These are phyloP conservation scores for Parachlorella kessleri DNA, from an alignment of 139 green algal species.

Conservation along the genomic window DNA sequence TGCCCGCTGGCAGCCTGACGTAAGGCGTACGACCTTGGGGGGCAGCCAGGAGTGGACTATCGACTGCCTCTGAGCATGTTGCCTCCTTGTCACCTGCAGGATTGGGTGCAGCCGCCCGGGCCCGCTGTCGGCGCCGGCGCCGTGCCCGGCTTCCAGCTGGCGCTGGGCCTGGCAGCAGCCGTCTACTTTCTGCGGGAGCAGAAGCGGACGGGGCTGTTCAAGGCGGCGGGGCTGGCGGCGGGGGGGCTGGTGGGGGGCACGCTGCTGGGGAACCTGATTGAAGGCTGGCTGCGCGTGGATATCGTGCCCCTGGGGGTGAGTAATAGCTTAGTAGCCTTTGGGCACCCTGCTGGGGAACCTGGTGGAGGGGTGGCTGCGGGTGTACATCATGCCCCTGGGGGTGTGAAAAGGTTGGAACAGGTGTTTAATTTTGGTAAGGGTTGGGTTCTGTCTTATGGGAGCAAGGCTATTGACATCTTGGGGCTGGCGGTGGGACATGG, in stretches of 20 bases:
- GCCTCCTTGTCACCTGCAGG: slow-evolving; percentile 42
- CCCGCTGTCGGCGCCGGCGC: slow-evolving; percentile 51
- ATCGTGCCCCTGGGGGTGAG: slow-evolving; percentile 81
- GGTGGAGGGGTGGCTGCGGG: slow-evolving; percentile 79
- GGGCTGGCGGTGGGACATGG: too few relatives aligned
- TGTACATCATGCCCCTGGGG: slow-evolving; percentile 86
- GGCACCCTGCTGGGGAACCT: slow-evolving; percentile 68
- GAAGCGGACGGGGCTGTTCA: slow-evolving; percentile 67
- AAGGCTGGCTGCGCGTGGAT: slow-evolving; percentile 87
- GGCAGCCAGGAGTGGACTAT: too few relatives aligned
- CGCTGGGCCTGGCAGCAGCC: slow-evolving; percentile 63
- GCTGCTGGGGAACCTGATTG: slow-evolving; percentile 65
- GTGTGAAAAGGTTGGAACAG: too few relatives aligned
- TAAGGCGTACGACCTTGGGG: too few relatives aligned
- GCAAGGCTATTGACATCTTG: too few relatives aligned
- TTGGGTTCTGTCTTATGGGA: too few relatives aligned
- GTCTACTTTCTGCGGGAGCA: slow-evolving; percentile 83
- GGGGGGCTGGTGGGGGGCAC: slow-evolving; percentile 67
- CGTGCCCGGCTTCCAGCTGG: slow-evolving; percentile 78
- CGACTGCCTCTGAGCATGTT: slow-evolving; percentile 22
- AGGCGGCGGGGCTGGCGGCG: slow-evolving; percentile 53
- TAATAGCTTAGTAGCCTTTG: too few relatives aligned
- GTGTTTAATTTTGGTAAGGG: too few relatives aligned
- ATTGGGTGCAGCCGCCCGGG: slow-evolving; percentile 56
- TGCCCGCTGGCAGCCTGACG: too few relatives aligned